Base-by-base conservation (phyloP, 2,329 filamentous ascomycete genomes). In the Colletotrichum kahawae region DNA sequence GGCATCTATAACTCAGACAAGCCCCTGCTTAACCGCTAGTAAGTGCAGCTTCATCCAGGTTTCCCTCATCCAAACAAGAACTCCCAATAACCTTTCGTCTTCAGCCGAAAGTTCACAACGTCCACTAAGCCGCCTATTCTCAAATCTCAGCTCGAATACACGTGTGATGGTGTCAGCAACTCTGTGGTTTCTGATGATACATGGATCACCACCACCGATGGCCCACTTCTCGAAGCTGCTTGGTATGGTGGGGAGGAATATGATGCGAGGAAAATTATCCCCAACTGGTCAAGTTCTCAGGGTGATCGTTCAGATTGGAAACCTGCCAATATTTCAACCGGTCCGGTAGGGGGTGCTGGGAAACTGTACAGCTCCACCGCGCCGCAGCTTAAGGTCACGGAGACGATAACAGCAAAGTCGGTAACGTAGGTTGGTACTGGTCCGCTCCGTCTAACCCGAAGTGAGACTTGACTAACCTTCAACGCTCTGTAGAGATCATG, bases 221-320 rank as follows among this genome's bases (percentile, higher is more conserved):
- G 76, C 4, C 74, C 70, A 4, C 67, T 70, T 33, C 7, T 76
- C 16, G 74, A 77, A 56, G 67, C 54, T 5, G 66, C 69, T 3
- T 77, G 76, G 70, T 76, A 70, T 48, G 74, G 76, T 24, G 74
- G 74, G 10, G 74, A 76, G 33, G 76, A 77, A 18, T 74, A 71
- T 5, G 74, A 76, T 18, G 74, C 70, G 10, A 33, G 74, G 14
- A 76, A 70, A 33, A 74, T 67, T 24, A 36, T 73, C 14, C 6
- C 38, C 1, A 24, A 67, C 21, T 76, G 76, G 76, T 65, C 67
- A 2, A 31, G 36, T 1, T 27, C 36, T 7, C 57, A 65, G 29
- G 57, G 63, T 6, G 62, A 66, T 27, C 43, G 76, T 18, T 62
- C 62, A 4, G n/a, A 21, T 9, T 76, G 74, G 74, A 67, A 16